Conservation (phyloP, 306 rosid genomes). For the Astragalus membranaceus region DNA sequence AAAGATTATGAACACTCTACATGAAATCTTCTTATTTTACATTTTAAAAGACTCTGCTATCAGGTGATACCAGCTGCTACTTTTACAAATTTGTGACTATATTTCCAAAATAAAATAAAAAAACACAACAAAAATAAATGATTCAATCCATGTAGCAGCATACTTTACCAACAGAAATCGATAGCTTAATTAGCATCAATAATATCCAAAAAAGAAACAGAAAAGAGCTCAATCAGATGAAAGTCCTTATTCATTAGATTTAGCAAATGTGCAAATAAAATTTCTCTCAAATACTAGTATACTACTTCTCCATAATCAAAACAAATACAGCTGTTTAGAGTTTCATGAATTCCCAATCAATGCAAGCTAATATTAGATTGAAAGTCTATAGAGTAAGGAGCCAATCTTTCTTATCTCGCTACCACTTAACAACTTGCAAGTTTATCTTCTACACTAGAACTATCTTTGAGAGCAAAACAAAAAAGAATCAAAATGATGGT, state of each 20-base stretch:
- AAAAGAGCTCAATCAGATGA: background rate
- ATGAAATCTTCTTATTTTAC: background rate
- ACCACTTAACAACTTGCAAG: background rate
- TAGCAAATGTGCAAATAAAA: background rate
- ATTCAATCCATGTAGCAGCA: background rate
- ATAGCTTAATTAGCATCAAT: background rate
- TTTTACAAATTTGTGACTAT: background rate
- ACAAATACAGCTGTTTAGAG: background rate
- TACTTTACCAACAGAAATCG: background rate
- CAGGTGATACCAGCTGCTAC: background rate
- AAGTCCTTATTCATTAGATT: constrained; percentile 1
- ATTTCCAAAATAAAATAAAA: background rate
- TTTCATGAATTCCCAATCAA: background rate
- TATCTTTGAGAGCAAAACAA: too few species aligned
- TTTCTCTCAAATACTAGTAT: background rate
- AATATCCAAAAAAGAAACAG: background rate
- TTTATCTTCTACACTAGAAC: too few species aligned
- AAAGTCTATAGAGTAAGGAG: background rate
- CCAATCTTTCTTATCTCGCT: background rate
- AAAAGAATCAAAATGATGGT: too few species aligned
- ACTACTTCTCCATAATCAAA: constrained; percentile 4
- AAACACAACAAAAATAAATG: background rate
- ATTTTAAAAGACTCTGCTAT: background rate
- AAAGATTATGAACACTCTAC: background rate
- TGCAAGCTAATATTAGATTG: background rate